Evolutionary conservation across 208 protist species (phyloP), one percentile per base, ranked within the genome.

Genomic region (Plasmodiophora brassicae): DNA sequence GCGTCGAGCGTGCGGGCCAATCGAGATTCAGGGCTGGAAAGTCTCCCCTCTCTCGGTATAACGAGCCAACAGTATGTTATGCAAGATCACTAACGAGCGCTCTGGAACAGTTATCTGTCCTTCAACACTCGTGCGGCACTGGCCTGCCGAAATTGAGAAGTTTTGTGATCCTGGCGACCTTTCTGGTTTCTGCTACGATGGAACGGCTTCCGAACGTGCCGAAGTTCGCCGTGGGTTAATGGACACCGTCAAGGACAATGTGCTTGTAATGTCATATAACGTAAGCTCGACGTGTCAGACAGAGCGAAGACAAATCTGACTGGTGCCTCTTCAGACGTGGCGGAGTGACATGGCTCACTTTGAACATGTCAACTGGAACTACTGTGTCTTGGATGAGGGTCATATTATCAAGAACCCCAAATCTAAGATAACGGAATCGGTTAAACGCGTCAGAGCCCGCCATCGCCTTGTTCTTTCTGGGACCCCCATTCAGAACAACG

Each of bases 391-490:
- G 0, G 96, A 98, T 85, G 96, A 98, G 91, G 96, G 96, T 0
- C 96, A 98, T 91, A 91, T 97, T 10, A 97, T 98, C 44, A 94
- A 95, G 54, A 98, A 97, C 86, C 46, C 88, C n/a, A 93, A 92
- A 28, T 93, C 95, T 8, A 91, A 95, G 87, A 85, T 93, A n/a
- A 53, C 85, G 0, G 20, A 85, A 72, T 45, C 90, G 1, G 91
- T 95, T 28, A 90, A 90, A 78, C 0, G 22, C 43, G n/a, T 91
- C 28, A 0, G 20, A 35, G 45, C 87, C 0, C 5, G 36, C 14
- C 93, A 97, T 86, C 93, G 96, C 14, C 89, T 97, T 22, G 94
- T 97, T 38, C 92, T 97, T 10, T 94, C 94, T 1, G 96, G 96
- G 50, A 97, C 96, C 28, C 96, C 96, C 0, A 93, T 97, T 54